Conservation (phyloP, 192 early-diverging fungal genomes). For the Backusella liffmaniae region DNA sequence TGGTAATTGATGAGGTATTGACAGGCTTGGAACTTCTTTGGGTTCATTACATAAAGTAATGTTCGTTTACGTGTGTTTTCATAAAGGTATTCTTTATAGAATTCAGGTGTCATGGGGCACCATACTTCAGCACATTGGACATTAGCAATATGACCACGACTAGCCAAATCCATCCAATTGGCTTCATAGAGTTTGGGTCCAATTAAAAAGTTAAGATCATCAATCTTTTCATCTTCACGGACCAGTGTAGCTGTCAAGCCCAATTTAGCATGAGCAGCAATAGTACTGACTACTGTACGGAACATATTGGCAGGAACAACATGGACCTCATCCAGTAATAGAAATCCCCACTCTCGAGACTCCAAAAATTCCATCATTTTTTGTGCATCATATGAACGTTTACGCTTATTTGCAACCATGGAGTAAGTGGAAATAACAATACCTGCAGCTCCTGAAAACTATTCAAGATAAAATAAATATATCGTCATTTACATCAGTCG, state of each 20-base stretch:
- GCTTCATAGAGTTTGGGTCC: slow-evolving; percentile 99
- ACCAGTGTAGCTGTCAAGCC: slow-evolving; percentile 94
- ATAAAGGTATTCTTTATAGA: slow-evolving; percentile 90
- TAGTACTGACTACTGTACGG: slow-evolving; percentile 86
- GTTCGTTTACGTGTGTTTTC: slow-evolving; percentile 80
- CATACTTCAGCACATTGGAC: slow-evolving; percentile 99
- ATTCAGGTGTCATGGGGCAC: slow-evolving; percentile 97
- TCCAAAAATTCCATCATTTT: slow-evolving; percentile 96
- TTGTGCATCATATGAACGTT: slow-evolving; percentile 89
- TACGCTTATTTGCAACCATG: slow-evolving; percentile 93
- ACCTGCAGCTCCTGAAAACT: slow-evolving; percentile 84
- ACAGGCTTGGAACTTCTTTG: slow-evolving; percentile 96
- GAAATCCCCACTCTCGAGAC: slow-evolving; percentile 94
- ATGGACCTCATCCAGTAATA: slow-evolving; percentile 98
- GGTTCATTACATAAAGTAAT: slow-evolving; percentile 94
- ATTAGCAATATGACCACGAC: slow-evolving; percentile 94
- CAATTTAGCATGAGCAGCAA: slow-evolving; percentile 94
- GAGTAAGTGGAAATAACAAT: slow-evolving; percentile 97
- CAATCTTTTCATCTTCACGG: slow-evolving; percentile 98
- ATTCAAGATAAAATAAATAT: not conserved
- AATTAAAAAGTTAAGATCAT: slow-evolving; percentile 95
- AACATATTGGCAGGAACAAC: slow-evolving; percentile 98
- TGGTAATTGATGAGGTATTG: slow-evolving; percentile 96
- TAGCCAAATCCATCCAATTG: slow-evolving; percentile 99
- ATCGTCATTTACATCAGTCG: not conserved